These are phyloP conservation scores for Macrophomina pseudophaseolina DNA, from an alignment of 2,329 filamentous ascomycete species.

Conservation along the genomic window DNA sequence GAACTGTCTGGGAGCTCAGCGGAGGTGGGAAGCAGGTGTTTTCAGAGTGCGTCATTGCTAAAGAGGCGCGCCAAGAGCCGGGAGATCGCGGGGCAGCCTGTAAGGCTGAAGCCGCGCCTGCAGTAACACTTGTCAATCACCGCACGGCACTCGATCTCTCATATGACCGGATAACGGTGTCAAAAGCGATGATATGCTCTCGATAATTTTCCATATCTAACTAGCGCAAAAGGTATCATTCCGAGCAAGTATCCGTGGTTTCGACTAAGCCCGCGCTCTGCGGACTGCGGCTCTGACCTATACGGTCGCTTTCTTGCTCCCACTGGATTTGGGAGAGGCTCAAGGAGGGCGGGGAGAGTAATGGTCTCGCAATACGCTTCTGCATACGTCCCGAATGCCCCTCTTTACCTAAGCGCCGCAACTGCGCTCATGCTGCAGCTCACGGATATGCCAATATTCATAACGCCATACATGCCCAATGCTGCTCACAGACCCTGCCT, in stretches of 20 bases:
- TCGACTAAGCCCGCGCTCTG: neutral
- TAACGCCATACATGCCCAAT: constrained; percentile 24
- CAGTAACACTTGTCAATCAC: constrained; percentile 9
- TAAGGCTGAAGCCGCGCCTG: constrained; percentile 14
- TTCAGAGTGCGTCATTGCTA: constrained; percentile 25
- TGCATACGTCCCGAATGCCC: neutral
- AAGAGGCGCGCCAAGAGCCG: constrained; percentile 11
- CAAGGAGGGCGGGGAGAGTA: neutral
- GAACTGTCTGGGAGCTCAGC: neutral
- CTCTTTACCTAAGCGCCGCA: neutral
- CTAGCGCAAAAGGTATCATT: neutral
- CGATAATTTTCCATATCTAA: neutral
- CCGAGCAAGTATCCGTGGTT: neutral
- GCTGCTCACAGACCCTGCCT: constrained; percentile 19
- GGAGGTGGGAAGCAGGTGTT: constrained; percentile 13
- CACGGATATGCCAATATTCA: constrained; percentile 16
- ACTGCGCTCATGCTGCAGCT: constrained; percentile 6
- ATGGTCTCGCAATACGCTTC: neutral
- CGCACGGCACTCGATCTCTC: neutral
- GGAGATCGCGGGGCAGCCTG: constrained; percentile 17
- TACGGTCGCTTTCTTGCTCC: neutral
- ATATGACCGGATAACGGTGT: neutral
- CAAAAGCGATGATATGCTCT: neutral
- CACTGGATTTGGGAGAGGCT: neutral
- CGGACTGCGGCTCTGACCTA: neutral